Evolutionary conservation across 2,329 filamentous ascomycete species (phyloP).

Genomic region (Trichoderma atroviride): DNA sequence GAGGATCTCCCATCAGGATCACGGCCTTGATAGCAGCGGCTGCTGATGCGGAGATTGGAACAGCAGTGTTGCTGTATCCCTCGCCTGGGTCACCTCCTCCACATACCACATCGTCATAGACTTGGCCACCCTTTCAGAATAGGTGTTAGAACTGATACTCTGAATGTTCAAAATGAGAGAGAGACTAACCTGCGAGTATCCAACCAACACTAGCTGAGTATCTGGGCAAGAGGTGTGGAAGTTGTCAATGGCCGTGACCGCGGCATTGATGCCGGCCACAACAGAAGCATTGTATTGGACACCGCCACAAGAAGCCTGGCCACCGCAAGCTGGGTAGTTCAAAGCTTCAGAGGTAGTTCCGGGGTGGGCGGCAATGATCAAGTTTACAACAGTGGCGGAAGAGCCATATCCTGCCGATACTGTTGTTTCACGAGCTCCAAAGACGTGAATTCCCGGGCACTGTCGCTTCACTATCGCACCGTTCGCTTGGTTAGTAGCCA

Average conservation of each 20-base stretch:
- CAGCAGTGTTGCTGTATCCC: constrained; percentile 47
- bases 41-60: constrained; percentile 50
- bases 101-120: constrained; percentile 65
- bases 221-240: constrained; percentile 60
- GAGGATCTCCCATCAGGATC: constrained; percentile 67
- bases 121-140: constrained; percentile 57
- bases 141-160: background rate
- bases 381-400: constrained; percentile 52
- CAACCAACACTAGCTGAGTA: constrained; percentile 61
- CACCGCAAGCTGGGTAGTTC: constrained; percentile 64
- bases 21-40: constrained; percentile 62
- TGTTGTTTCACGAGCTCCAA: constrained; percentile 52
- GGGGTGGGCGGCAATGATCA: constrained; percentile 50
- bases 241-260: constrained; percentile 51
- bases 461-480: constrained; percentile 18
- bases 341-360: constrained; percentile 60
- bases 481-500: background rate
- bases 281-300: constrained; percentile 60
- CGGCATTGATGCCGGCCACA: constrained; percentile 18
- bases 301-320: constrained; percentile 59
- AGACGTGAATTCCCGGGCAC: constrained; percentile 44
- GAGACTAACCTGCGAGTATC: constrained; percentile 60
- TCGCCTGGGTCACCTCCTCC: constrained; percentile 56
- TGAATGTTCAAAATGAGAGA: background rate
- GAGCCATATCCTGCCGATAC: constrained; percentile 57